Evolutionary conservation across 305 asterid species (phyloP), one percentile per base, ranked within the genome.

Genomic region (Andrographis paniculata): DNA sequence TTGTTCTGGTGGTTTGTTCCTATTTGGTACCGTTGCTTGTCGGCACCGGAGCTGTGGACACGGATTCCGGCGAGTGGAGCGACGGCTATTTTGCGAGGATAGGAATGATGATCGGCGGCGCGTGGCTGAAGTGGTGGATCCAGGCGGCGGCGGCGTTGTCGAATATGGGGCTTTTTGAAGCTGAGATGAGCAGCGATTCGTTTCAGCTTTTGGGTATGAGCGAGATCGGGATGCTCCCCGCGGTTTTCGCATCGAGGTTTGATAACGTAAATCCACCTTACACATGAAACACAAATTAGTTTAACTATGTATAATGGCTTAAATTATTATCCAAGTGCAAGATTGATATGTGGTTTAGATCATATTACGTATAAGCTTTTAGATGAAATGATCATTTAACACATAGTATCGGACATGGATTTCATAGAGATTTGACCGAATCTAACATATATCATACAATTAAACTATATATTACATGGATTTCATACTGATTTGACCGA

Each of bases 181-280:
- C 92, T 41, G 96, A 86, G 51, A 86, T 77, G 93, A 77, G 89
- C 44, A 69, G 82, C 42, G 96, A 79, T 50, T 74, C 82, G 1
- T 82, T 69, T 55, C 96, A 82, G 60, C 94, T 86, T 51, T 65
- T 86, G 44, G 94, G 92, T 14, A 77, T 82, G 94, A 75, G 94
- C 17, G 82, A 82, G 71, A 76, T 77, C 6, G 92, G 94, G 66
- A 67, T 86, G 84, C 71, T 82, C 13, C 89, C 94, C 30, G 70
- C 93, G 47, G 21, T 79, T 15, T 82, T 86, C 59, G 75, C 82
- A 38, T 53, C 63, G 1, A 77, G 96, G 94, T 79, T 49, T 8
- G 69, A n/a, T n/a, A n/a, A n/a, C n/a, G n/a, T n/a, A n/a, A n/a
- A n/a, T n/a, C n/a, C n/a, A n/a, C n/a, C n/a, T n/a, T n/a, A n/a